Base-by-base conservation (phyloP, 2,329 filamentous ascomycete genomes). In the Calcarisporium arbuscula region DNA sequence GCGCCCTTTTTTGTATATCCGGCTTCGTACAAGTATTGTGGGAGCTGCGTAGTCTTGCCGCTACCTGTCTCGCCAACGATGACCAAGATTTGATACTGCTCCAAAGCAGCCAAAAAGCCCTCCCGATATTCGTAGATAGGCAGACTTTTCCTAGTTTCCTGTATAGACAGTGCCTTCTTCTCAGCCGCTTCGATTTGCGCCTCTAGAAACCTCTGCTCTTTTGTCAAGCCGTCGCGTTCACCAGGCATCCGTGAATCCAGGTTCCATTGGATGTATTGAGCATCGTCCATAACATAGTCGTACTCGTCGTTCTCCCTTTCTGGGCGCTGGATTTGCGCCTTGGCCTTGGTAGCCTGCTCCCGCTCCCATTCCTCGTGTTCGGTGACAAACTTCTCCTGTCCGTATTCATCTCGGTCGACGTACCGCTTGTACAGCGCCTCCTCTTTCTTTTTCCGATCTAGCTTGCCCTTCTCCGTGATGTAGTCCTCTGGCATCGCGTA, bases 291-390 rank as follows among this genome's bases (percentile, higher is more conserved):
- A 11, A 98, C 85, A 53, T 89, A 95, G 48, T 92, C 85, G 54
- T 96, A 98, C 39, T 94, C 82, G 10, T 88, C 80, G 34, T 89
- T 80, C 11, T 84, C 78, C 22, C 81, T 73, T 52, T 94, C 86
- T 0, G 78, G 65, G 34, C 79, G 77, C 45, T 77, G 72, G 39
- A 94, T 87, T 55, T 95, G 88, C 2, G 86, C 80, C 56, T 90
- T 92, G 6, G 87, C 89, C 57, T 94, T 94, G 37, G 80, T 73
- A 1, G 83, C 75, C 61, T 96, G 90, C 54, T 96, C 90, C 38
- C 78, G 68, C 56, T 98, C 92, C 90, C 90, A 98, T 52, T 95
- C 85, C 42, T 98, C 89, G 44, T 95, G 85, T 56, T 98, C 92
- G 0, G 88, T 95, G 38, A 95, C 77, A 48, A 87, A 94, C 49